Percentiles rank a stretch among this genome's conserved stretches.
Conservation (phyloP, 352 stramenopile species). For the Phytophthora rubi region DNA sequence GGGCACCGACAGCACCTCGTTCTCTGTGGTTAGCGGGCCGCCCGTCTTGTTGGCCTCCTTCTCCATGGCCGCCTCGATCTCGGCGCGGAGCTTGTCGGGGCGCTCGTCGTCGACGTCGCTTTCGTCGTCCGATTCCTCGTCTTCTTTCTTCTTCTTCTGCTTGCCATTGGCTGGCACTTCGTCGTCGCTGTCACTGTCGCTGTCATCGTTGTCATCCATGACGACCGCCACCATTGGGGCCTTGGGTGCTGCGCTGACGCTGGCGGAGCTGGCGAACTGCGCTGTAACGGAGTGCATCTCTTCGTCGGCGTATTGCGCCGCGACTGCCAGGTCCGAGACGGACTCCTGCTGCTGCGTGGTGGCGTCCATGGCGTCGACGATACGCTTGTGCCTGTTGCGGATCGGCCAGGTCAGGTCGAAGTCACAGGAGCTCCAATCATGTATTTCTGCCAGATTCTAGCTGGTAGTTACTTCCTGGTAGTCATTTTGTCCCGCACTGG, state of each 20-base stretch:
- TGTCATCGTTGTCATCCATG: conserved; percentile 19
- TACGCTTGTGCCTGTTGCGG: neutral
- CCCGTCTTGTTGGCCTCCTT: conserved; percentile 63
- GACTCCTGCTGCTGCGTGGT: conserved; percentile 7
- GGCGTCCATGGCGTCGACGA: conserved; percentile 18
- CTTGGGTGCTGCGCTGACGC: conserved; percentile 18
- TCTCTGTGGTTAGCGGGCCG: conserved; percentile 59
- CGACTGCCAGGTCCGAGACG: conserved; percentile 57
- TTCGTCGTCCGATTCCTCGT: conserved; percentile 5
- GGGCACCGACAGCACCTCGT: conserved; percentile 61
- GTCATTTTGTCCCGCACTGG: too few species aligned
- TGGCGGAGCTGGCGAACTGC: conserved; percentile 45
- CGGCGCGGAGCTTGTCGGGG: conserved; percentile 54
- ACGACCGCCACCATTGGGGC: conserved; percentile 8
- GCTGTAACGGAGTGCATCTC: conserved; percentile 56
- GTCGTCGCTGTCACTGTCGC: conserved; percentile 35
- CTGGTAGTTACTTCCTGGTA: too few species aligned
- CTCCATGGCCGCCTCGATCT: conserved; percentile 84
- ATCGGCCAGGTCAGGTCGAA: conserved; percentile 5
- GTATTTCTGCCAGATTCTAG: too few species aligned
- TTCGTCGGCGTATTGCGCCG: conserved; percentile 57
- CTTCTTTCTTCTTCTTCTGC: conserved; percentile 8
- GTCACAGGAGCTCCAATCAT: conserved; percentile 32
- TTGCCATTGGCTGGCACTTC: conserved; percentile 1
- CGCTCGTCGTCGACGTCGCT: conserved; percentile 42